These are phyloP conservation scores for Austroboletus olivaceoglutinosus DNA, from an alignment of 1,284 basidiomycete species.

Conservation along the genomic window DNA sequence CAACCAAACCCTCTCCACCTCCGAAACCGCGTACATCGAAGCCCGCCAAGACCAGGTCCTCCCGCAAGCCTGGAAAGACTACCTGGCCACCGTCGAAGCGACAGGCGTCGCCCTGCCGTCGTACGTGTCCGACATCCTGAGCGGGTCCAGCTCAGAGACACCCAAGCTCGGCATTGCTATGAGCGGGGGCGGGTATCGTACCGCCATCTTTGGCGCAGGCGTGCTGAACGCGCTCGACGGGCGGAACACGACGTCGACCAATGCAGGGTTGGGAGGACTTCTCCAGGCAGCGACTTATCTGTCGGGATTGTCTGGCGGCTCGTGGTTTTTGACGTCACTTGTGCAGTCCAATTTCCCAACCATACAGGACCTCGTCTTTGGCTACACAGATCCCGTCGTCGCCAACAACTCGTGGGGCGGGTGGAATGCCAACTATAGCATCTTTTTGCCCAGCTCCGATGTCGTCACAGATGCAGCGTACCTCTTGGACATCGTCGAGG, in stretches of 20 bases:
- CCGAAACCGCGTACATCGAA: slow-evolving; percentile 32
- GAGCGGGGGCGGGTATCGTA: slow-evolving; percentile 49
- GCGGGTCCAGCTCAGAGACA: slow-evolving; percentile 16
- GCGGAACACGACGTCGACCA: slow-evolving; percentile 42
- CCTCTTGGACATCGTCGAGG: slow-evolving; percentile 24
- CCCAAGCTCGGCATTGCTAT: slow-evolving; percentile 44
- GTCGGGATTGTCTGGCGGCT: slow-evolving; percentile 44
- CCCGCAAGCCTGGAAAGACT: slow-evolving; percentile 33
- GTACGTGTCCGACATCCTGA: slow-evolving; percentile 38
- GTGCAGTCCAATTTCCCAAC: slow-evolving; percentile 41
- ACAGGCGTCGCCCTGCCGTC: slow-evolving; percentile 28
- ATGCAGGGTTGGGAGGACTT: slow-evolving; percentile 47
- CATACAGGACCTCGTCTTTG: slow-evolving; percentile 39
- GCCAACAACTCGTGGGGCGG: slow-evolving; percentile 30
- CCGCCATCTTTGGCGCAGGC: slow-evolving; percentile 50
- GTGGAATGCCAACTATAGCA: slow-evolving; percentile 35
- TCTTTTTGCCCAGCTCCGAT: slow-evolving; percentile 23
- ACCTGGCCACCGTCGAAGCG: slow-evolving; percentile 36
- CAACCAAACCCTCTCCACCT: slow-evolving; percentile 32
- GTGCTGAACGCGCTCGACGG: slow-evolving; percentile 50
- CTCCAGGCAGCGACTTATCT: slow-evolving; percentile 48
- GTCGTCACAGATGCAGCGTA: slow-evolving; percentile 18
- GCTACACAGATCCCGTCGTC: slow-evolving; percentile 19
- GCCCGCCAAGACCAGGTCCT: slow-evolving; percentile 31
- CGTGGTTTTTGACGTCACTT: slow-evolving; percentile 40